A percentile compares a stretch with the other conserved stretches of the same genome.
These are phyloP conservation scores for Corrigiola litoralis DNA, from an alignment of 179 eudicot genomes.

Conservation along the genomic window DNA sequence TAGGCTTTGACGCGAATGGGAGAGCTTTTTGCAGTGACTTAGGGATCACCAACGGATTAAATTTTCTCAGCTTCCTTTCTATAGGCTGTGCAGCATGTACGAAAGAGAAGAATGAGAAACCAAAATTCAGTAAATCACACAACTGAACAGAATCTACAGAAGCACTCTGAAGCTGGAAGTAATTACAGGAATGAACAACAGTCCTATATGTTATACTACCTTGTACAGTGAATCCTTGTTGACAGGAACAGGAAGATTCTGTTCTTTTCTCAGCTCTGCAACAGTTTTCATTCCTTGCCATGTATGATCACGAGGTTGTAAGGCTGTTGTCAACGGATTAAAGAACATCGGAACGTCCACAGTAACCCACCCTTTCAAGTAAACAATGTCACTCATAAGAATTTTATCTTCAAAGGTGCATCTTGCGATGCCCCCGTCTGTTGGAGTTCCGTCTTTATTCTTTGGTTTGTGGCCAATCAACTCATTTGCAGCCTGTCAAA, in stretches of 20 bases:
- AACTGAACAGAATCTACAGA: background rate
- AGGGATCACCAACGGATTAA: constrained; percentile 77
- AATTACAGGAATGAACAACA: background rate
- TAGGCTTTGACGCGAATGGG: constrained; percentile 82
- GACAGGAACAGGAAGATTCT: constrained; percentile 59
- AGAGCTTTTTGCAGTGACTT: constrained; percentile 59
- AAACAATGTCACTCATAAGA: constrained; percentile 88
- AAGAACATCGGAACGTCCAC: constrained; percentile 80
- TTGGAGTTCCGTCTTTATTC: constrained; percentile 45
- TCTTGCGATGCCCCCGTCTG: constrained; percentile 85
- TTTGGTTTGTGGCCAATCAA: constrained; percentile 60
- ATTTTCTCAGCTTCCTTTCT: constrained; percentile 68
- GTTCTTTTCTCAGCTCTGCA: constrained; percentile 67
- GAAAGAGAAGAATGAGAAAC: background rate
- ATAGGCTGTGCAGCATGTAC: constrained; percentile 48
- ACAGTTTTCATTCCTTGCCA: constrained; percentile 97
- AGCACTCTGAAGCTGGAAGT: background rate
- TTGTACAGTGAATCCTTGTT: constrained; percentile 86
- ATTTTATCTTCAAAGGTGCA: constrained; percentile 99
- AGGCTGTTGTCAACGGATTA: constrained; percentile 87
- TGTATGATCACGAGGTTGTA: constrained; percentile 69
- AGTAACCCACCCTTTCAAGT: constrained; percentile 81
- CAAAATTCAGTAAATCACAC: background rate
- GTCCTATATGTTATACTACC: constrained; percentile 33
- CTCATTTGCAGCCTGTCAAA: constrained; percentile 82